Evolutionary conservation across 176 grass and related monocot species (phyloP).

Genomic region (Musa acuminata): DNA sequence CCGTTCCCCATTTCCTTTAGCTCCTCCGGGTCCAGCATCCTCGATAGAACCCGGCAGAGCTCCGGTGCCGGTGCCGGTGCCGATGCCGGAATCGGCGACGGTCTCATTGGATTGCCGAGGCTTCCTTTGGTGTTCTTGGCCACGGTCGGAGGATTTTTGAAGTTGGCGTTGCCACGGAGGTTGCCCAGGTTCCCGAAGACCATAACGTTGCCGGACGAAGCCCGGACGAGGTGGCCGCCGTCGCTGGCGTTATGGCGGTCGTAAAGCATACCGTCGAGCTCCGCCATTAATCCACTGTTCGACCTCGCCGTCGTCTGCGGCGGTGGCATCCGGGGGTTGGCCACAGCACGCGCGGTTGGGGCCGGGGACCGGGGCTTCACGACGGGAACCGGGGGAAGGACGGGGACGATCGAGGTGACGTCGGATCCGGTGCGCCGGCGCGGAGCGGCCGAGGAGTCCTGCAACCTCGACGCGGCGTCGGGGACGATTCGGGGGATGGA

Average conservation of each 20-base stretch:
- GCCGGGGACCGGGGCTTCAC: not conserved
- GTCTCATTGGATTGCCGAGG: not conserved
- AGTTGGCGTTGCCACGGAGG: not conserved
- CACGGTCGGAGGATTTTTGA: not conserved
- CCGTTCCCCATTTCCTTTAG: slow-evolving; percentile 17
- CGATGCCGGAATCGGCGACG: too few species aligned
- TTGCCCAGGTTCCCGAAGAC: slow-evolving; percentile 6
- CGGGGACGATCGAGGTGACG: not conserved
- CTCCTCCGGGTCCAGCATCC: not conserved
- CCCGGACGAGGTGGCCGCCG: not conserved
- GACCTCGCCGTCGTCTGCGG: not conserved
- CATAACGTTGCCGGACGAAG: slow-evolving; percentile 17
- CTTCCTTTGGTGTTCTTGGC: not conserved
- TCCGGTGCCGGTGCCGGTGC: not conserved
- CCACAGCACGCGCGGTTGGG: not conserved
- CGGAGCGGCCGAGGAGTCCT: not conserved
- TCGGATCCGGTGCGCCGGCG: not conserved
- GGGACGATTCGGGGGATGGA: not conserved
- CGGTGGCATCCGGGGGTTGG: not conserved
- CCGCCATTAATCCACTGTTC: not conserved
- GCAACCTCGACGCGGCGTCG: not conserved
- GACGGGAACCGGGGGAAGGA: not conserved
- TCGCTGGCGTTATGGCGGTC: not conserved
- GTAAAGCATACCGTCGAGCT: slow-evolving; percentile 10
- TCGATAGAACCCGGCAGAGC: not conserved